Percentiles rank a stretch among this genome's conserved stretches.
phyloP scores from a whole-genome alignment of 306 rosid species.

The Lagenaria siceraria region DNA sequence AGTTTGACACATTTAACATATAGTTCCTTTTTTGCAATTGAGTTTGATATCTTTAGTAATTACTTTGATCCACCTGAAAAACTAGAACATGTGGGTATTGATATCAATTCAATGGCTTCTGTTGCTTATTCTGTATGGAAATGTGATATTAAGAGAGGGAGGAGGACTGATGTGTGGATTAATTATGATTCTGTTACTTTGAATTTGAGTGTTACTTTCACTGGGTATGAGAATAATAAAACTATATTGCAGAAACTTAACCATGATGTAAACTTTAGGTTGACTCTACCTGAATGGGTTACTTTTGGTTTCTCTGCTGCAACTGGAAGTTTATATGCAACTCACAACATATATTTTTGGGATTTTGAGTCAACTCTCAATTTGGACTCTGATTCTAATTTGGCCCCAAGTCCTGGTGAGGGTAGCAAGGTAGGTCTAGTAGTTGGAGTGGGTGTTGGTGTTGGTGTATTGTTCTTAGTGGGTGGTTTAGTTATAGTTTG shows the following conservation, averaged over 20 bases:
- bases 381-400: not conserved
- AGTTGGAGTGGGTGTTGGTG: conserved; percentile 2
- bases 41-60: conserved; percentile 27
- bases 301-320: conserved; percentile 22
- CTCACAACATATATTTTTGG: conserved; percentile 7
- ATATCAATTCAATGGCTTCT: conserved; percentile 22
- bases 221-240: not conserved
- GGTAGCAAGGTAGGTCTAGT: not conserved
- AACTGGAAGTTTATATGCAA: not conserved
- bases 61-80: not conserved
- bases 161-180: conserved; percentile 18
- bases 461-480: not conserved
- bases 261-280: conserved; percentile 11
- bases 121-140: conserved; percentile 17
- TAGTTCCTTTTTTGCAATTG: conserved; percentile 32
- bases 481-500: not conserved
- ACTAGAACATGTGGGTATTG: conserved; percentile 29
- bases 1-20: not conserved
- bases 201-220: conserved; percentile 21
- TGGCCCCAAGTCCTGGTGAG: not conserved
- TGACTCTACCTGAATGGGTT: conserved; percentile 14
- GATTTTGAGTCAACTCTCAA: not conserved
- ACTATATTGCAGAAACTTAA: not conserved
- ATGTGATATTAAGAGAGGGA: conserved; percentile 11
- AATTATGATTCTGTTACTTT: conserved; percentile 18